Conservation (phyloP, 345 rosid species). For the Lumnitzera littorea region DNA sequence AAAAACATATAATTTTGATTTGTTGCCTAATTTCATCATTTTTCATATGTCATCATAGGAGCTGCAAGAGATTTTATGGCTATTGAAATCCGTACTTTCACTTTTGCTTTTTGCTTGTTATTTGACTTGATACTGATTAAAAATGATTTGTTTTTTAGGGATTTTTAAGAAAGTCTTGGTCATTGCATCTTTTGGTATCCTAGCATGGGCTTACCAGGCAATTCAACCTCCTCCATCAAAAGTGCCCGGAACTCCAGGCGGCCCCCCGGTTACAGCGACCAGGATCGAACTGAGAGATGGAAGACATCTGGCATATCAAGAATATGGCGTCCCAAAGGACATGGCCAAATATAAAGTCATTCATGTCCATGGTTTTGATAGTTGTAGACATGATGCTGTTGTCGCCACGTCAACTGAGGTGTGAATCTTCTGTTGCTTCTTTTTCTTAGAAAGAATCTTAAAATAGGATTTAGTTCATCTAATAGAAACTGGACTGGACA, state of each 20-base stretch:
- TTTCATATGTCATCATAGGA: no score
- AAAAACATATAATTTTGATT: no score
- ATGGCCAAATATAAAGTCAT: constrained; percentile 10
- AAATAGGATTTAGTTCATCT: no score
- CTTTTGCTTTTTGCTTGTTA: no score
- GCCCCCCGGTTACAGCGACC: constrained; percentile 14
- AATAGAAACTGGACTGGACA: no score
- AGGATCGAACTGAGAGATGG: constrained; percentile 20
- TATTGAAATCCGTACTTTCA: neutral
- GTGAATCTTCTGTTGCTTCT: neutral
- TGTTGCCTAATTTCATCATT: no score
- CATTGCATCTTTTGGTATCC: constrained; percentile 10
- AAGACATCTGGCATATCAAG: constrained; percentile 18
- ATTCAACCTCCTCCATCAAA: constrained; percentile 18
- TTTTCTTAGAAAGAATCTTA: no score
- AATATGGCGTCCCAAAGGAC: constrained; percentile 13
- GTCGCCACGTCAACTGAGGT: constrained; percentile 9
- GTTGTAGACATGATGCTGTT: constrained; percentile 11
- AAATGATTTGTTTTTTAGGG: constrained; percentile 4
- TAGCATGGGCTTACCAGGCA: constrained; percentile 18
- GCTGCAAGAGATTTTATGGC: neutral
- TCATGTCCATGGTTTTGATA: constrained; percentile 7
- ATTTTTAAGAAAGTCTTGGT: constrained; percentile 9
- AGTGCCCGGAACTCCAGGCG: constrained; percentile 11
- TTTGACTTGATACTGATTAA: no score